Conservation (phyloP, 2,329 filamentous ascomycete genomes). For the Colletotrichum cordylinicola region DNA sequence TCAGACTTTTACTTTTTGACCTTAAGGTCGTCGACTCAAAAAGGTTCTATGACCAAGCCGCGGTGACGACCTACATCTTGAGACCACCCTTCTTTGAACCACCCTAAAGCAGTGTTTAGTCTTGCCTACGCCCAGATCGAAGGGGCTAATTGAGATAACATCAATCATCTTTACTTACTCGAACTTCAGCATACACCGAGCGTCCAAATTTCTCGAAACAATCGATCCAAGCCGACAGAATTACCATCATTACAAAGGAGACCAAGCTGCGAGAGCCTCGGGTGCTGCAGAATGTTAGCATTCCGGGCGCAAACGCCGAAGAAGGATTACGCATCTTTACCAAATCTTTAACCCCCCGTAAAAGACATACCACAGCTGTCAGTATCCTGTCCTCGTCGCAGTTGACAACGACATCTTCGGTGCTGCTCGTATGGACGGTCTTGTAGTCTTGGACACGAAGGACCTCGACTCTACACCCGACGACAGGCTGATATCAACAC, state of each 20-base stretch:
- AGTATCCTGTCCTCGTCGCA: background rate
- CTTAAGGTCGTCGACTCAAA: background rate
- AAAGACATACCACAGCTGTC: background rate
- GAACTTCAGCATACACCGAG: background rate
- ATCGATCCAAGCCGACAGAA: background rate
- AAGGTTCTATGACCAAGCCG: background rate
- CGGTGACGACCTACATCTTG: background rate
- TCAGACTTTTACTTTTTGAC: background rate
- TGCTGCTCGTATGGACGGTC: background rate
- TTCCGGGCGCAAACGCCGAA: background rate
- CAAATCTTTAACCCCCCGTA: background rate
- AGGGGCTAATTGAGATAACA: background rate
- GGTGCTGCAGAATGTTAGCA: background rate
- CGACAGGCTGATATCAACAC: background rate
- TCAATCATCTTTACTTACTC: accelerated
- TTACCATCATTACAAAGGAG: background rate
- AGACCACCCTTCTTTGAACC: background rate
- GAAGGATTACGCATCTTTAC: background rate
- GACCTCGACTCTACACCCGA: background rate
- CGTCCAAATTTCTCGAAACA: background rate
- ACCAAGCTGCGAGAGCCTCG: background rate
- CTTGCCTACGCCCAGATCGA: background rate
- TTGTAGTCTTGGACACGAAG: background rate
- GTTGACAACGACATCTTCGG: background rate
- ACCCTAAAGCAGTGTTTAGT: background rate